phyloP scores from a whole-genome alignment of 2,329 filamentous ascomycete species.

The Nothopassalora personata region DNA sequence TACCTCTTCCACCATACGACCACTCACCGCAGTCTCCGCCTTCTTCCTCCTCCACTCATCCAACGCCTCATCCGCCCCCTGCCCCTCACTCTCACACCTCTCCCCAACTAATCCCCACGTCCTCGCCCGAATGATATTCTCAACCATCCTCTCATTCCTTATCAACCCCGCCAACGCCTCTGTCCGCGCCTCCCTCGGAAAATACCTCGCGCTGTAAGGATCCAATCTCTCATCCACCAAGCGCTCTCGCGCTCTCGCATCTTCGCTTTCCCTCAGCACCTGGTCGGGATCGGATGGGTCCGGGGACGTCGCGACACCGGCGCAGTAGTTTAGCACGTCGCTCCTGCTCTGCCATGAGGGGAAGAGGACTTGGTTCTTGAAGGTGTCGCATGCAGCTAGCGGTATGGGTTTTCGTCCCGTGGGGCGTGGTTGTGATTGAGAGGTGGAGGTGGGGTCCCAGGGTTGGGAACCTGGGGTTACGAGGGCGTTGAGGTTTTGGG shows the following conservation, averaged over 20 bases:
- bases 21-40: background rate
- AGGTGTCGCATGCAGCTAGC: constrained; percentile 58
- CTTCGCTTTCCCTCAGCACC: constrained; percentile 63
- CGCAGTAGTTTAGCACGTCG: constrained; percentile 84
- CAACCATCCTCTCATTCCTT: constrained; percentile 69
- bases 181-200: constrained; percentile 71
- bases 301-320: constrained; percentile 76
- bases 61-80: constrained; percentile 60
- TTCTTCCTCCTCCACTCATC: constrained; percentile 52
- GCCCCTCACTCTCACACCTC: constrained; percentile 59
- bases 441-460: constrained; percentile 77
- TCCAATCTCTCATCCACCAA: constrained; percentile 84
- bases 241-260: constrained; percentile 62
- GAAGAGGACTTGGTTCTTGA: constrained; percentile 75
- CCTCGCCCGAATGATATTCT: constrained; percentile 71
- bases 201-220: constrained; percentile 82
- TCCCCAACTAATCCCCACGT: constrained; percentile 77
- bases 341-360: constrained; percentile 80
- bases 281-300: constrained; percentile 82
- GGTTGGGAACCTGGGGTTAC: constrained; percentile 64
- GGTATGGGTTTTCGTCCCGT: constrained; percentile 50
- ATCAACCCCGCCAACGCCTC: constrained; percentile 70
- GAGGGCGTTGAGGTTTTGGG: constrained; percentile 86
- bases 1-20: background rate
- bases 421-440: constrained; percentile 50